A percentile compares a stretch with the other conserved stretches of the same genome.
phyloP scores from a whole-genome alignment of 192 early-diverging fungal genomes.

The Coemansia sp. region DNA sequence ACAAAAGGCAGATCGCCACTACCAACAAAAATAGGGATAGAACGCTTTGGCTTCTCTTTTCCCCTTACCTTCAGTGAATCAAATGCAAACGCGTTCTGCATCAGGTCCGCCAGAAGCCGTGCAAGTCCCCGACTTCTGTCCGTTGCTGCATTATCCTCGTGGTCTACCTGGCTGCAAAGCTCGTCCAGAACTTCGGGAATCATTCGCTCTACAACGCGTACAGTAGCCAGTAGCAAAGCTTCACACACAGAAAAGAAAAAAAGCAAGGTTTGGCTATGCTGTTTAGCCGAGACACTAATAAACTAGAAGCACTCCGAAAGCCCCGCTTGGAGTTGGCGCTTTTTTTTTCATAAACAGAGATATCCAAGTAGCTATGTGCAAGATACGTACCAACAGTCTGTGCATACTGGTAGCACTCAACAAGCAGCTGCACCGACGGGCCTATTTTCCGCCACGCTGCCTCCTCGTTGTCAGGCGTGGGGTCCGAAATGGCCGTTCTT shows the following conservation, averaged over 20 bases:
- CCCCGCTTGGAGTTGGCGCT: neutral
- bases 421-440: slow-evolving; percentile 77
- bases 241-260: neutral
- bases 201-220: slow-evolving; percentile 54
- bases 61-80: slow-evolving; percentile 83
- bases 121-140: slow-evolving; percentile 74
- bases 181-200: slow-evolving; percentile 66
- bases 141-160: slow-evolving; percentile 17
- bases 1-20: neutral
- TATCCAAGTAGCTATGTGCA: neutral
- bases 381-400: slow-evolving; percentile 65
- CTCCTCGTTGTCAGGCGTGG: slow-evolving; percentile 82
- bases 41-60: neutral
- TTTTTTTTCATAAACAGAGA: too few species aligned
- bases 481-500: slow-evolving; percentile 77
- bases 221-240: neutral
- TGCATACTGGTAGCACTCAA: slow-evolving; percentile 80
- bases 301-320: neutral
- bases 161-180: slow-evolving; percentile 62
- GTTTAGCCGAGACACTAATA: neutral
- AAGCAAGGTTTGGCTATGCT: too few species aligned
- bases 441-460: slow-evolving; percentile 83
- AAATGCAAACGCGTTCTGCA: slow-evolving; percentile 88
- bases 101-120: slow-evolving; percentile 75
- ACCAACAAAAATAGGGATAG: neutral